These are phyloP conservation scores for Dryas octopetala DNA, from an alignment of 306 rosid genomes.

Conservation along the genomic window DNA sequence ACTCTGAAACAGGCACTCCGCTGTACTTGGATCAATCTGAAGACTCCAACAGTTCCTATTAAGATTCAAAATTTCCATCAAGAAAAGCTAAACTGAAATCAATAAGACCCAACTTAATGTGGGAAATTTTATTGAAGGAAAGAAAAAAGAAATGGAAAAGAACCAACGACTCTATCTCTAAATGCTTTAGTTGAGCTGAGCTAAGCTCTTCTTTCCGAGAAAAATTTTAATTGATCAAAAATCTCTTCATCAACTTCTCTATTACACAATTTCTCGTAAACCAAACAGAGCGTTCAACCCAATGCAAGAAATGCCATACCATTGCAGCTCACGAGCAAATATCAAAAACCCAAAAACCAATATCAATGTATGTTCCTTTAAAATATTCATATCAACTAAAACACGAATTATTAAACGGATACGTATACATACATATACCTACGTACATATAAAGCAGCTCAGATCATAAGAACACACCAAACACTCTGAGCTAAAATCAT, in stretches of 20 bases:
- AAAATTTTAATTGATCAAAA: background rate
- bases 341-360: background rate
- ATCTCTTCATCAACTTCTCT: too few species aligned
- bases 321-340: background rate
- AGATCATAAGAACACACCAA: background rate
- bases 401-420: background rate
- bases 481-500: background rate
- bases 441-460: background rate
- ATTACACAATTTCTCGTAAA: background rate
- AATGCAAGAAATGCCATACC: background rate
- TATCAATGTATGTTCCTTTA: background rate
- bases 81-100: conserved; percentile 11
- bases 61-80: conserved; percentile 21
- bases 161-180: background rate
- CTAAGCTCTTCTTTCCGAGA: conserved; percentile 7
- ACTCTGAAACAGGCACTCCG: conserved; percentile 19
- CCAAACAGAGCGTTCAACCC: conserved; percentile 12
- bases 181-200: conserved; percentile 16
- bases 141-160: background rate
- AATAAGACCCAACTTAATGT: background rate
- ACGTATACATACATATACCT: background rate
- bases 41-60: conserved; percentile 31
- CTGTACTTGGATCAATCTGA: conserved; percentile 22
- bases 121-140: background rate
- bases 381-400: conserved; percentile 6